Conservation (phyloP, 1,284 basidiomycete species). For the Mycena sp. region DNA sequence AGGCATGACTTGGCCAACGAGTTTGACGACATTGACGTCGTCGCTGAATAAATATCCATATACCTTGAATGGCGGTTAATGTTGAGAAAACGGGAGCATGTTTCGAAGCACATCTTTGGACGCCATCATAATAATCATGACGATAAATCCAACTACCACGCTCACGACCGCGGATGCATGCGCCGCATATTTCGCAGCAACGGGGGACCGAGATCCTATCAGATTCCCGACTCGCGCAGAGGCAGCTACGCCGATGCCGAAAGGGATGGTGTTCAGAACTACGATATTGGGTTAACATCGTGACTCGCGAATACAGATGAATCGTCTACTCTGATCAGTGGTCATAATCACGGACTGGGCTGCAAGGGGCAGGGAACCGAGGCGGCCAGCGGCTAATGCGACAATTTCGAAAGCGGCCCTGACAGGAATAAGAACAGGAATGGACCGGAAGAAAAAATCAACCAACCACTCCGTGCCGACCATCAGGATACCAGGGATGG, state of each 20-base stretch:
- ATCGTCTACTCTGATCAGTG: conserved; percentile 72
- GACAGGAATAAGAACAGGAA: conserved; percentile 1
- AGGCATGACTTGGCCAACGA: conserved; percentile 80
- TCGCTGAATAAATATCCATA: conserved; percentile 79
- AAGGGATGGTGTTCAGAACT: conserved; percentile 75
- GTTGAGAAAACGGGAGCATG: neutral
- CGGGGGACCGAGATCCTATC: conserved; percentile 66
- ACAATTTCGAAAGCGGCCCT: conserved; percentile 86
- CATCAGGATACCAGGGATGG: conserved; percentile 80
- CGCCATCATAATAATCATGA: conserved; percentile 69
- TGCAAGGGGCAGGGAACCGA: conserved; percentile 73
- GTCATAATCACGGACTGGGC: conserved; percentile 86
- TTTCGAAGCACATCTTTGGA: conserved; percentile 58
- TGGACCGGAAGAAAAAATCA: neutral
- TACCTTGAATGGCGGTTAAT: conserved; percentile 59
- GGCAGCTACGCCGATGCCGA: conserved; percentile 77
- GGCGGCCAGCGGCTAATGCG: conserved; percentile 75
- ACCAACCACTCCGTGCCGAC: conserved; percentile 71
- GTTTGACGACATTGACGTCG: conserved; percentile 63
- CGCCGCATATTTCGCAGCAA: conserved; percentile 65
- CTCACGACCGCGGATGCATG: conserved; percentile 72
- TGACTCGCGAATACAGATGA: neutral
- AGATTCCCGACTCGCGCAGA: conserved; percentile 80
- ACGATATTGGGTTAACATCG: too few species aligned
- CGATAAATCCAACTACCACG: conserved; percentile 62